Evolutionary conservation across 1,139 yeast genomes (phyloP).

Genomic region (Ogataea hybrid): DNA sequence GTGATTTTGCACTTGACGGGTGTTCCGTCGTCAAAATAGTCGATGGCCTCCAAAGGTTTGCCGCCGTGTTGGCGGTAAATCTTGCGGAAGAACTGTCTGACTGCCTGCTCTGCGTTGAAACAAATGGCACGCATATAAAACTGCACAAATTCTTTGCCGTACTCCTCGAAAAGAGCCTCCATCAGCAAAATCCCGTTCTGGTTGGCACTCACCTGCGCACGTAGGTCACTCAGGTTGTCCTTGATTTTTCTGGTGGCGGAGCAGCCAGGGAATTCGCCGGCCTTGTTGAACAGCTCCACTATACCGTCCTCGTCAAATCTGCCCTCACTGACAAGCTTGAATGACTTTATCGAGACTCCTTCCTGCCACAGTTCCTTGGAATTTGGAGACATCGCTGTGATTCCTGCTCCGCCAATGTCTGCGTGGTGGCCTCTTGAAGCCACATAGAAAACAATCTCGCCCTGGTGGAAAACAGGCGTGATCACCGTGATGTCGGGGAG

Average conservation of each 20-base stretch:
- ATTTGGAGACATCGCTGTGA: conserved; percentile 33
- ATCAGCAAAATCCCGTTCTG: conserved; percentile 24
- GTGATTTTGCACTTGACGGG: conserved; percentile 32
- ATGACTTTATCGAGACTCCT: conserved; percentile 31
- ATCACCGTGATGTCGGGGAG: conserved; percentile 60
- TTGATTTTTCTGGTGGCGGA: conserved; percentile 30
- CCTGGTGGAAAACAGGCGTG: conserved; percentile 41
- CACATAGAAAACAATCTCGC: conserved; percentile 26
- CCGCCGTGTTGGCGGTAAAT: conserved; percentile 18
- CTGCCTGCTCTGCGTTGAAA: conserved; percentile 29
- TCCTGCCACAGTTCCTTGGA: conserved; percentile 31
- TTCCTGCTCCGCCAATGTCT: conserved; percentile 32
- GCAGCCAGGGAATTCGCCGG: conserved; percentile 20
- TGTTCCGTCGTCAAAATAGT: conserved; percentile 33
- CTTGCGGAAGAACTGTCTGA: conserved; percentile 26
- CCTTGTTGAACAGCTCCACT: conserved; percentile 19
- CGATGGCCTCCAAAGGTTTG: conserved; percentile 26
- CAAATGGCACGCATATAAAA: conserved; percentile 31
- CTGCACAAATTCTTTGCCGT: conserved; percentile 23
- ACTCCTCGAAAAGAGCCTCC: conserved; percentile 25
- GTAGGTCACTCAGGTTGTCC: conserved; percentile 32
- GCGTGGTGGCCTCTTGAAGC: conserved; percentile 34
- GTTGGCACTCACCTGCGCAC: conserved; percentile 30
- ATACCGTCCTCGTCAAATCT: conserved; percentile 20
- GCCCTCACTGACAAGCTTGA: conserved; percentile 28